Percentiles rank a stretch among this genome's conserved stretches.
phyloP scores from a whole-genome alignment of 805 yeast species.

The Jamesozyma hellenica region DNA sequence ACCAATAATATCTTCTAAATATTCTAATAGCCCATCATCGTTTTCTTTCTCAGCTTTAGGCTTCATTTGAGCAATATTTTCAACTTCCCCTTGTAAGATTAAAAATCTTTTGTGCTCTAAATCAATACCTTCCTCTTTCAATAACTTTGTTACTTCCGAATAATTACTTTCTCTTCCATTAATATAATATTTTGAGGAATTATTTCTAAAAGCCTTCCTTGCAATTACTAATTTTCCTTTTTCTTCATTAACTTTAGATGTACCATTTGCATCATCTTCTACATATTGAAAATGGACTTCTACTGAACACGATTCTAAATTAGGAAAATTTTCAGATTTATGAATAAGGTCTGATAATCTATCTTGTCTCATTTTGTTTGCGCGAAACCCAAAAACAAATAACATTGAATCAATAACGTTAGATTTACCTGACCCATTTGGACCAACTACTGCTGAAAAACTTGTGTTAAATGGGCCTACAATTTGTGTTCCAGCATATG shows the following conservation, averaged over 20 bases:
- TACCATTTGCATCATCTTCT: slow-evolving; percentile 43
- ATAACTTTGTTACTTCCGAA: slow-evolving; percentile 63
- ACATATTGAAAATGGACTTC: slow-evolving; percentile 83
- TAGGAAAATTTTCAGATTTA: slow-evolving; percentile 65
- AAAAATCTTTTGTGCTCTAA: slow-evolving; percentile 89
- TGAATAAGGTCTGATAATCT: slow-evolving; percentile 89
- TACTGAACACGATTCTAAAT: slow-evolving; percentile 70
- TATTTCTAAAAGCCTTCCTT: slow-evolving; percentile 68
- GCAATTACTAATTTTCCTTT: slow-evolving; percentile 57
- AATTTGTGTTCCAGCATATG: slow-evolving; percentile 86
- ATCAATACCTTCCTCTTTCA: slow-evolving; percentile 81
- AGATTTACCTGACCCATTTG: slow-evolving; percentile 96
- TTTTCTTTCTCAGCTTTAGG: slow-evolving; percentile 87
- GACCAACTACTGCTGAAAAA: slow-evolving; percentile 96
- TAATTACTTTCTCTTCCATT: slow-evolving; percentile 63
- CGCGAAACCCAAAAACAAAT: slow-evolving; percentile 94
- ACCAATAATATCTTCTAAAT: slow-evolving; percentile 93
- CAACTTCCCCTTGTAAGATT: slow-evolving; percentile 96
- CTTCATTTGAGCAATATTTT: slow-evolving; percentile 96
- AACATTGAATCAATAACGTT: slow-evolving; percentile 94
- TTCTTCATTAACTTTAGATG: slow-evolving; percentile 39
- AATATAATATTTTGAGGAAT: slow-evolving; percentile 68
- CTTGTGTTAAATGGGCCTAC: slow-evolving; percentile 93
- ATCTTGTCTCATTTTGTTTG: slow-evolving; percentile 92
- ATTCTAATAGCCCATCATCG: slow-evolving; percentile 90